Percentiles rank a stretch among this genome's conserved stretches.
Conservation (phyloP, 164 flowering plant genomes). For the Saururus chinensis region DNA sequence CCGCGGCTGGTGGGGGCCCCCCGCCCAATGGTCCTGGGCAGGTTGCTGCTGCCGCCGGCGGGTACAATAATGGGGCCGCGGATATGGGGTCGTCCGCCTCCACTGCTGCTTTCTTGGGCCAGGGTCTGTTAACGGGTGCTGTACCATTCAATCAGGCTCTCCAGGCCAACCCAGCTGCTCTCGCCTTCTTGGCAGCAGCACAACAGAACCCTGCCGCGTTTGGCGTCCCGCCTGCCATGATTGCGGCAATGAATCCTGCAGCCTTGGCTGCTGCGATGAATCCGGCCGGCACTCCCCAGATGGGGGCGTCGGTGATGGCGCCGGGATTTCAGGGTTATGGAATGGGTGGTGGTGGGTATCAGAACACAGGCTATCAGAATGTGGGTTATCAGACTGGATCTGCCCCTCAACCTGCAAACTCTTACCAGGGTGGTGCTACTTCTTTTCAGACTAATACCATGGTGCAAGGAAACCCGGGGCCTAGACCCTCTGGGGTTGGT, state of each 20-base stretch:
- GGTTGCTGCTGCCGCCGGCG: not conserved
- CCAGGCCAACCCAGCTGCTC: constrained; percentile 16
- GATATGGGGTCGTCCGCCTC: constrained; percentile 10
- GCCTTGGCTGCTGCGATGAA: constrained; percentile 10
- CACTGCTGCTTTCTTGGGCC: constrained; percentile 12
- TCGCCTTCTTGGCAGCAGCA: constrained; percentile 24
- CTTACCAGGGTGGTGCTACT: constrained; percentile 4
- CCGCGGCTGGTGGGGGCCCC: not conserved
- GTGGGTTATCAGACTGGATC: constrained; percentile 13
- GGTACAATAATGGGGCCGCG: constrained; percentile 3
- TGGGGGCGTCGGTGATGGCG: constrained; percentile 3
- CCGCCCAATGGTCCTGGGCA: not conserved
- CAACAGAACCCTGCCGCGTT: constrained; percentile 29
- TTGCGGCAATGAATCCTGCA: constrained; percentile 20
- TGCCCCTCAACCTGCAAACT: constrained; percentile 11
- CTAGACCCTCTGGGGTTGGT: constrained; percentile 12
- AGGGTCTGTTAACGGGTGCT: constrained; percentile 13
- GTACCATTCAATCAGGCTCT: constrained; percentile 15
- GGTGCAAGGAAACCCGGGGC: constrained; percentile 12
- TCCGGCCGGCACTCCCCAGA: constrained; percentile 1
- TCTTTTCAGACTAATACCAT: constrained; percentile 11
- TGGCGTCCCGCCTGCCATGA: constrained; percentile 14
- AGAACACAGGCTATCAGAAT: constrained; percentile 4
- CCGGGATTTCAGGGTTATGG: constrained; percentile 15
- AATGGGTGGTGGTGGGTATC: constrained; percentile 15